These are phyloP conservation scores for Nicotiana noctiflora DNA, from an alignment of 257 asterid species.

Conservation along the genomic window DNA sequence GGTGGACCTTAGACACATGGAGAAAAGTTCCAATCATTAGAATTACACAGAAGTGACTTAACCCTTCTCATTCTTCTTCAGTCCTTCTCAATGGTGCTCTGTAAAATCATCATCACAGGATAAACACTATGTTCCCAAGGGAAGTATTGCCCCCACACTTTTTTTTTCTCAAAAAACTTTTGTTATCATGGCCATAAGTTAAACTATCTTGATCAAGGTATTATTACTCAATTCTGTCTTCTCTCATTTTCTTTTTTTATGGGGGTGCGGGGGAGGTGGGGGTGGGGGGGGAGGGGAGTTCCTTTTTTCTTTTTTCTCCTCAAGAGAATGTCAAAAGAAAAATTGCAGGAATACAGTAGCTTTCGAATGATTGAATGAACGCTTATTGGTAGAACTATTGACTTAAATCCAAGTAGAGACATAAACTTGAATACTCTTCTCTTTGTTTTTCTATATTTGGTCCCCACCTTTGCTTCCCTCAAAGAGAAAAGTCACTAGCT, in stretches of 20 bases:
- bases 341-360: not conserved
- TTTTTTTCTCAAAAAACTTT: not conserved
- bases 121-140: not conserved
- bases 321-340: not conserved
- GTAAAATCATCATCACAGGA: not conserved
- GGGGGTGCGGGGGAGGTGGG: not conserved
- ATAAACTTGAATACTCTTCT: slow-evolving; percentile 1
- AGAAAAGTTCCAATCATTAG: not conserved
- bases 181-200: not conserved
- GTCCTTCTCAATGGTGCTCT: not conserved
- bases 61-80: not conserved
- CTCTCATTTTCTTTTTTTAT: not conserved
- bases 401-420: not conserved
- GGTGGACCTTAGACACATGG: not conserved
- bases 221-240: not conserved
- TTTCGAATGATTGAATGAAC: not conserved
- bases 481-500: not conserved
- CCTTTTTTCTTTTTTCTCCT: too few species aligned
- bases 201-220: not conserved
- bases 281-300: not conserved
- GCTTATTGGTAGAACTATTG: not conserved
- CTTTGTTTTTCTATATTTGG: not conserved
- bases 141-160: not conserved
- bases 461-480: not conserved
- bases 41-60: not conserved